Percentiles rank a stretch among this genome's conserved stretches.
Evolutionary conservation across 768 basidiomycete species (phyloP).

Genomic region (Infundibulicybe gibba): DNA sequence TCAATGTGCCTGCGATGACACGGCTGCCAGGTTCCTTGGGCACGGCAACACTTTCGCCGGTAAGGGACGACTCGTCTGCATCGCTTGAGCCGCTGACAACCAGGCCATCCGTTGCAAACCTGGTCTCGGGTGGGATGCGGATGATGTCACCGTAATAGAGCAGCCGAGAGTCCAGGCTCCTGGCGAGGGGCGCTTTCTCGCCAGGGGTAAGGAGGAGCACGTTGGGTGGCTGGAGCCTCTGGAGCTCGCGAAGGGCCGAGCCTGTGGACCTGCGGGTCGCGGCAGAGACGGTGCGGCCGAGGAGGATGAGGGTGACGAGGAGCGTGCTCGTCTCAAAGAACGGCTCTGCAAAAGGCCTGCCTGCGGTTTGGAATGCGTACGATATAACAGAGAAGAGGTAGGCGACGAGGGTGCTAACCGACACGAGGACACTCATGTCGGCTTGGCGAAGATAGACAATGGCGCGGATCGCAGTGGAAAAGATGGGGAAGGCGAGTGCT

Average conservation of each 20-base stretch:
- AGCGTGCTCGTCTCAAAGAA: conserved; percentile 43
- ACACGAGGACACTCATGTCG: conserved; percentile 36
- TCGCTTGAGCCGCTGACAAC: conserved; percentile 28
- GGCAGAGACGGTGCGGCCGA: conserved; percentile 34
- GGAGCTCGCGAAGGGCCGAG: conserved; percentile 18
- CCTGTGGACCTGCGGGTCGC: conserved; percentile 28
- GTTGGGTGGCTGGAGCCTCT: conserved; percentile 23
- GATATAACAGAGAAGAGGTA: conserved; percentile 37
- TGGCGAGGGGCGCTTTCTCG: background rate
- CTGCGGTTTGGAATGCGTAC: conserved; percentile 26
- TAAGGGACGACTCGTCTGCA: conserved; percentile 40
- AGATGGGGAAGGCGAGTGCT: conserved; percentile 29
- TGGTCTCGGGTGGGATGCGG: conserved; percentile 26
- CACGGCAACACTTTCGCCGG: conserved; percentile 36
- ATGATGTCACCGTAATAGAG: conserved; percentile 32
- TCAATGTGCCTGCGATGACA: conserved; percentile 36
- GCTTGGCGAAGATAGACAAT: conserved; percentile 29
- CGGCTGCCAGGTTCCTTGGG: conserved; percentile 25
- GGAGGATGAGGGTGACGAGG: conserved; percentile 36
- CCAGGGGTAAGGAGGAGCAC: conserved; percentile 23
- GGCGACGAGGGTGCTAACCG: conserved; percentile 32
- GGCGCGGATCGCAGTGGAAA: conserved; percentile 27
- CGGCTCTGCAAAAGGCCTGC: conserved; percentile 11
- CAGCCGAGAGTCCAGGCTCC: conserved; percentile 15
- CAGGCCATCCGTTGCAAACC: conserved; percentile 35